These are phyloP conservation scores for Coemansia sp. DNA, from an alignment of 192 early-diverging fungal species.

Conservation along the genomic window DNA sequence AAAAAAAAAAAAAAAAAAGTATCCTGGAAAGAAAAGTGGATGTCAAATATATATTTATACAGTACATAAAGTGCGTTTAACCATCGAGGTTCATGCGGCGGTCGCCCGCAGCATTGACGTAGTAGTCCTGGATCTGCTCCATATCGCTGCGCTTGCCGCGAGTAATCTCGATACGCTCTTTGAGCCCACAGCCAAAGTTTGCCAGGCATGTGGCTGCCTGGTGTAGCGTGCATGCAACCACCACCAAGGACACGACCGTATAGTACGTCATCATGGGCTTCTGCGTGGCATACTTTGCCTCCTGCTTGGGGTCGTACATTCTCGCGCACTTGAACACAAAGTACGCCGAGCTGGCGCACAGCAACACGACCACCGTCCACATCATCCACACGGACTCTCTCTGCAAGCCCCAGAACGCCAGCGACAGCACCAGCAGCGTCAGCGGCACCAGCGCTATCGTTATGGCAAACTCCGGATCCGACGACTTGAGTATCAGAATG, in stretches of 20 bases:
- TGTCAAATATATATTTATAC: no score
- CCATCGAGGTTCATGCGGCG: constrained; percentile 52
- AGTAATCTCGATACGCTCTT: constrained; percentile 50
- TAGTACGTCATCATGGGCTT: constrained; percentile 53
- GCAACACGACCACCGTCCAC: constrained; percentile 45
- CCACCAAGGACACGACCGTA: constrained; percentile 38
- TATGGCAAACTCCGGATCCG: constrained; percentile 52
- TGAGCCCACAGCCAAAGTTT: constrained; percentile 52
- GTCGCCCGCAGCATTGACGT: constrained; percentile 52
- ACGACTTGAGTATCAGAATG: constrained; percentile 56
- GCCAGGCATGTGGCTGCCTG: constrained; percentile 45
- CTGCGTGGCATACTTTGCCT: constrained; percentile 40
- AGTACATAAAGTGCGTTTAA: no score
- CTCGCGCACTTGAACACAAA: constrained; percentile 53
- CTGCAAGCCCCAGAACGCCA: constrained; percentile 52
- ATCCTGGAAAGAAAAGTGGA: no score
- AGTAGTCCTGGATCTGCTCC: constrained; percentile 55
- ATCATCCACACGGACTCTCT: constrained; percentile 33
- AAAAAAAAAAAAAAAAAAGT: no score
- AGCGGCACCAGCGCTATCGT: constrained; percentile 48
- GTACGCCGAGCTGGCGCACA: constrained; percentile 47
- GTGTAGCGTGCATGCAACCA: constrained; percentile 41
- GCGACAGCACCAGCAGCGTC: constrained; percentile 38
- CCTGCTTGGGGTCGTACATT: constrained; percentile 52
- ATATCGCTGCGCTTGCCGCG: constrained; percentile 53